Evolutionary conservation across 2,329 filamentous ascomycete genomes (phyloP), one percentile per base, ranked within the genome.

Genomic region (Neopestalotiopsis clavispora): DNA sequence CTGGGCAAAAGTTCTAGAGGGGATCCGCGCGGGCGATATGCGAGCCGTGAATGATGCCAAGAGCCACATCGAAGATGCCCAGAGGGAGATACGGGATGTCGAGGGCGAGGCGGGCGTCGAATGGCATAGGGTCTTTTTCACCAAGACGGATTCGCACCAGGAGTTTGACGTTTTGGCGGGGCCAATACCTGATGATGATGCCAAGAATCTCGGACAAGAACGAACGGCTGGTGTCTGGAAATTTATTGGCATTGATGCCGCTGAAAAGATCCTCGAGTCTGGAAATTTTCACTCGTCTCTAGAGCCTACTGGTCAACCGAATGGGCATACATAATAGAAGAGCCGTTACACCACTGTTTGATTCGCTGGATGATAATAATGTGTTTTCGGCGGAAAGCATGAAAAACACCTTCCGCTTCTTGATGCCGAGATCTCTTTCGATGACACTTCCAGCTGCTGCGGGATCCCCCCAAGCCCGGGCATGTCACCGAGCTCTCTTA

Each of bases 101-200:
- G 72, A 76, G 62, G 40, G 62, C 12, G 38, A 40, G 28, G 67
- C 52, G 2, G 71, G 67, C 4, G 30, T 68, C n/a, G 69, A 75
- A 63, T 76, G 74, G 75, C 72, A 74, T 17, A 69, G 67, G 10
- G 23, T 76, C 6, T 77, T 77, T 66, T 76, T 76, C 56, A 60
- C 49, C 1, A 63, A 58, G 6, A 13, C 63, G 4, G 62, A 71
- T 32, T n/a, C 61, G 17, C 34, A 68, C 30, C 59, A 69, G 13
- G 74, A 75, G 69, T 75, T 72, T 58, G 63, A 66, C 4, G 62
- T 75, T 5, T 58, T 76, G 20, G 72, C 72, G 1, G 59, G 69
- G 4, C 65, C 42, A 10, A 73, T 76, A 23, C 71, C 73, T 4
- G 71, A 74, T 34, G 49, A 67, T 17, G 64, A 40, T 38, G 65